Conservation (phyloP, 306 rosid genomes). For the Phaseolus lunatus region DNA sequence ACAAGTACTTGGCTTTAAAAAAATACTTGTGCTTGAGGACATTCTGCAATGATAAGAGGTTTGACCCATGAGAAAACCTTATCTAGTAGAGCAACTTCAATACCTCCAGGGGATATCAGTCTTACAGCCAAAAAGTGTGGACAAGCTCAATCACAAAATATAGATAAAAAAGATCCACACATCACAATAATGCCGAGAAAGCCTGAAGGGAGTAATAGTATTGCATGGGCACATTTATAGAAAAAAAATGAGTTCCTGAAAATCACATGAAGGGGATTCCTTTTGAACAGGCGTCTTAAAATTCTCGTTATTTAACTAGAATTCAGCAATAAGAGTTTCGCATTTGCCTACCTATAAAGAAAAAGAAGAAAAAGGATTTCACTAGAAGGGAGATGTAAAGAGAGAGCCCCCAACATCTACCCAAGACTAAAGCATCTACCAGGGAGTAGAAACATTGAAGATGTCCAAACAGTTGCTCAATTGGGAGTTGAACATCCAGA, state of each 20-base stretch:
- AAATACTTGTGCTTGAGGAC: not conserved
- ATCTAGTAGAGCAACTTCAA: constrained; percentile 1
- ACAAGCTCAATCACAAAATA: not conserved
- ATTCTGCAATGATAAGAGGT: not conserved
- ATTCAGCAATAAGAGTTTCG: constrained; percentile 48
- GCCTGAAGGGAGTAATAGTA: not conserved
- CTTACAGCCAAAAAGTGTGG: not conserved
- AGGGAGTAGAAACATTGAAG: constrained; percentile 44
- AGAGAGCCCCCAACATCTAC: constrained; percentile 51
- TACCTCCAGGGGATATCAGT: not conserved
- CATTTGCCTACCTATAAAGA: constrained; percentile 46
- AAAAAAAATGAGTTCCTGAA: constrained; percentile 1
- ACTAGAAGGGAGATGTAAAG: constrained; percentile 42
- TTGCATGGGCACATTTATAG: not conserved
- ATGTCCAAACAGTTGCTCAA: constrained; percentile 48
- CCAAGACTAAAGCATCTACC: constrained; percentile 51
- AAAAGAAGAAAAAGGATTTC: constrained; percentile 41
- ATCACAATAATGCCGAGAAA: constrained; percentile 11
- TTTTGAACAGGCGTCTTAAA: constrained; percentile 40
- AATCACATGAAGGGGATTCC: constrained; percentile 41
- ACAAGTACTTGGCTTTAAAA: not conserved
- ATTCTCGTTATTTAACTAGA: constrained; percentile 51
- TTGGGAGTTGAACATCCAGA: constrained; percentile 39
- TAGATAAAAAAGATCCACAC: not conserved
- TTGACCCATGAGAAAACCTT: not conserved